Conservation (phyloP, 1,284 basidiomycete genomes). For the Sanghuangporus weigelae region DNA sequence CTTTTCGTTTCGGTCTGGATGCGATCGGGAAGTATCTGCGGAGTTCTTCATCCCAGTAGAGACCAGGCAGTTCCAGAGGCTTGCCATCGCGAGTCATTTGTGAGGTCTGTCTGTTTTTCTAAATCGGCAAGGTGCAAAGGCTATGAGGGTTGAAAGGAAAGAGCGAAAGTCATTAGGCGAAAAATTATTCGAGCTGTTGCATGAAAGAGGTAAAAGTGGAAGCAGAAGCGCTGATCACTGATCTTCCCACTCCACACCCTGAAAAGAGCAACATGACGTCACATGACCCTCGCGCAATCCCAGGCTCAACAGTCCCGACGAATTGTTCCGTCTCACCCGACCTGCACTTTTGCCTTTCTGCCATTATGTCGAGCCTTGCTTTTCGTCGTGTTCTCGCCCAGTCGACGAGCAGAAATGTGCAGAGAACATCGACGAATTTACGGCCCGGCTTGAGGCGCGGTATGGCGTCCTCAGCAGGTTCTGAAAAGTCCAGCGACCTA, state of each 20-base stretch:
- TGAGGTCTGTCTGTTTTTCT: not conserved
- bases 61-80: constrained; percentile 12
- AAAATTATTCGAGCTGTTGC: not conserved
- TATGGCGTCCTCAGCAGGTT: constrained; percentile 13
- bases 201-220: not conserved
- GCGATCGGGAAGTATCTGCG: constrained; percentile 14
- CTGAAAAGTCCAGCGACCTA: constrained; percentile 11
- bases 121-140: not conserved
- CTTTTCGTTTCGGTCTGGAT: constrained; percentile 6
- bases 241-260: not conserved
- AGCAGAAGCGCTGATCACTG: not conserved
- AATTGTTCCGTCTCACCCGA: not conserved
- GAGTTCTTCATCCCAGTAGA: constrained; percentile 15
- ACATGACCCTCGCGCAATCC: not conserved
- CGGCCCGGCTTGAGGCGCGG: constrained; percentile 5
- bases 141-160: not conserved
- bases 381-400: constrained; percentile 8
- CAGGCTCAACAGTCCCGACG: not conserved
- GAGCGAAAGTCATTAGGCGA: not conserved
- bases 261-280: constrained; percentile 6
- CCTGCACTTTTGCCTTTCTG: not conserved
- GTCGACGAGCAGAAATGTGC: not conserved
- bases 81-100: constrained; percentile 13
- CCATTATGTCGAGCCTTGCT: constrained; percentile 12
- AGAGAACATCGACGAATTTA: constrained; percentile 2